Percentiles rank a stretch among this genome's conserved stretches.
These are phyloP conservation scores for Carpinus viminea DNA, from an alignment of 306 rosid species.

Conservation along the genomic window DNA sequence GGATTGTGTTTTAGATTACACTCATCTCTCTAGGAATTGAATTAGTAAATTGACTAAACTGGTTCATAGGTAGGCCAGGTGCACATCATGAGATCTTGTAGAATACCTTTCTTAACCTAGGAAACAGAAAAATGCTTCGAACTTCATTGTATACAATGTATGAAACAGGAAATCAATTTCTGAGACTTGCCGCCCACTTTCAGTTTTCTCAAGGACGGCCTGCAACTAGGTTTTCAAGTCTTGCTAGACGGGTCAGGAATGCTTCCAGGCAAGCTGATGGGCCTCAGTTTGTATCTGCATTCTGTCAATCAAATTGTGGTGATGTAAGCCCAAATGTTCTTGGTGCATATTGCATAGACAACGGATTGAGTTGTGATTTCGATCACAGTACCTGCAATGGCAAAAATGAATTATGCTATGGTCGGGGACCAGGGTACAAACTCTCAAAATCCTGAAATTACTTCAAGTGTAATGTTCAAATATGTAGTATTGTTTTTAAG, in stretches of 20 bases:
- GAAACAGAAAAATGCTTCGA: background rate
- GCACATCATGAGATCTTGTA: background rate
- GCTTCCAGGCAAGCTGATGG: constrained; percentile 50
- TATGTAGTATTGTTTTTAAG: background rate
- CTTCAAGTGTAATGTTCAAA: background rate
- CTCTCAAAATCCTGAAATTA: background rate
- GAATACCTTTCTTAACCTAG: background rate
- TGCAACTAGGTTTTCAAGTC: constrained; percentile 48
- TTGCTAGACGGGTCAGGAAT: constrained; percentile 74
- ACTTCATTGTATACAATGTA: background rate
- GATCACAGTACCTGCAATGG: constrained; percentile 95
- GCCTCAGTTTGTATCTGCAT: constrained; percentile 83
- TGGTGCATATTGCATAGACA: constrained; percentile 79
- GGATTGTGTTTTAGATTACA: background rate
- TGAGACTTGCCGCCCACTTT: constrained; percentile 59
- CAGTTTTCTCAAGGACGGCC: constrained; percentile 64
- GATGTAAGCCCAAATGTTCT: constrained; percentile 96
- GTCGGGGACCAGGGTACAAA: constrained; percentile 91
- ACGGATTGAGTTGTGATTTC: constrained; percentile 90
- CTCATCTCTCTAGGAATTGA: background rate
- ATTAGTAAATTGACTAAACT: background rate
- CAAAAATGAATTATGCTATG: constrained; percentile 78
- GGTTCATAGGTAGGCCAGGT: background rate
- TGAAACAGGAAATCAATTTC: too few relatives aligned
- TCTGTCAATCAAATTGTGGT: constrained; percentile 93